Evolutionary conservation across 106 monocot species (phyloP).

Genomic region (Posidonia australis): DNA sequence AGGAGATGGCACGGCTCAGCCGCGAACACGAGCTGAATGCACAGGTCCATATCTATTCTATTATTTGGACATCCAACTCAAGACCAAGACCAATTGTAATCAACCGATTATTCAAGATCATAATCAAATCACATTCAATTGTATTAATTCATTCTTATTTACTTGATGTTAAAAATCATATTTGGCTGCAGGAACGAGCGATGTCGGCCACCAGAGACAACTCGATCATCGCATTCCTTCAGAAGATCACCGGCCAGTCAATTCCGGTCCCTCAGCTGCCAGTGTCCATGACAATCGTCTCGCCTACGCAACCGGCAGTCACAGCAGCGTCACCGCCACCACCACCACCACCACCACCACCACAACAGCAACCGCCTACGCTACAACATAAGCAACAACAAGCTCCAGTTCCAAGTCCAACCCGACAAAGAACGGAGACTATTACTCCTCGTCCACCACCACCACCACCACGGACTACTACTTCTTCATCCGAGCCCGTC

Average conservation of each 20-base stretch:
- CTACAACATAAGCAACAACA: background rate
- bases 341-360: background rate
- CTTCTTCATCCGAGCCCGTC: background rate
- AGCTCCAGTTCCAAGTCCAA: background rate
- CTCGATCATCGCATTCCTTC: slow-evolving; percentile 50
- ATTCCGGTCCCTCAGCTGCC: slow-evolving; percentile 18
- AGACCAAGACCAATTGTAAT: background rate
- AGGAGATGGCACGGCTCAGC: slow-evolving; percentile 52
- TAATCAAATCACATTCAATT: background rate
- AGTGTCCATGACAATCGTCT: background rate
- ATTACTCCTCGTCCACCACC: background rate
- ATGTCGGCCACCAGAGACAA: slow-evolving; percentile 48
- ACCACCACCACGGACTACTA: background rate
- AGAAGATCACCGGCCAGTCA: slow-evolving; percentile 43
- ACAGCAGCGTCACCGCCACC: slow-evolving; percentile 3
- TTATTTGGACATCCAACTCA: background rate
- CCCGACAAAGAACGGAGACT: background rate
- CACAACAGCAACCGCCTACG: slow-evolving; percentile 1
- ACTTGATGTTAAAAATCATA: too few relatives aligned
- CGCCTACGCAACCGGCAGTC: slow-evolving; percentile 1
- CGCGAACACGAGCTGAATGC: slow-evolving; percentile 56
- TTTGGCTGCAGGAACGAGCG: slow-evolving; percentile 31
- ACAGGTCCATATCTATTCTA: slow-evolving; percentile 2
- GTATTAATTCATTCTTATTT: background rate
- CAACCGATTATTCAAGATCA: background rate